A percentile compares a stretch with the other conserved stretches of the same genome.
phyloP scores from a whole-genome alignment of 768 basidiomycete species.

The Artomyces pyxidatus region DNA sequence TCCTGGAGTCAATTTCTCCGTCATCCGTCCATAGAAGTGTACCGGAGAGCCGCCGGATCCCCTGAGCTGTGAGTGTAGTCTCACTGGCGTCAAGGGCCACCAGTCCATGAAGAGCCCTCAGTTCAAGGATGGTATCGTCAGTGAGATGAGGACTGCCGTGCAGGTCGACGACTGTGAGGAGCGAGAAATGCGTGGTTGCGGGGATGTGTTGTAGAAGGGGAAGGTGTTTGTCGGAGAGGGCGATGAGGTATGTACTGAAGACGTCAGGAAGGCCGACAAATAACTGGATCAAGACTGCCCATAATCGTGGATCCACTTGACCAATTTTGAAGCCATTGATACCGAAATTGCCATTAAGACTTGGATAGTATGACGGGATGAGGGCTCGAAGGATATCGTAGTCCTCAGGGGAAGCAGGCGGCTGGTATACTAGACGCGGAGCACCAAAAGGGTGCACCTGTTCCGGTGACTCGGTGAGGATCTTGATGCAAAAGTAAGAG shows the following conservation, averaged over 20 bases:
- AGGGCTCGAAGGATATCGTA: constrained; percentile 34
- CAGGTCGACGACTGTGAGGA: constrained; percentile 58
- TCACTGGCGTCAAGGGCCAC: constrained; percentile 57
- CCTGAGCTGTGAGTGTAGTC: constrained; percentile 43
- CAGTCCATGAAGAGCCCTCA: constrained; percentile 47
- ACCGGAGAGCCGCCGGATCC: constrained; percentile 43
- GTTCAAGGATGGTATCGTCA: constrained; percentile 44
- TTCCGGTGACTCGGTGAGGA: constrained; percentile 37
- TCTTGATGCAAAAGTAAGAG: constrained; percentile 39
- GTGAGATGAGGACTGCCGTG: constrained; percentile 45
- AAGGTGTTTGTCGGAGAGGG: constrained; percentile 46
- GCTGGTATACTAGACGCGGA: constrained; percentile 30
- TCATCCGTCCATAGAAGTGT: constrained; percentile 34
- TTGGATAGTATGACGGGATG: constrained; percentile 23
- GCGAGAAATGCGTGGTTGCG: constrained; percentile 46
- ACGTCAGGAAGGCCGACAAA: constrained; percentile 42
- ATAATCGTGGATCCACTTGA: constrained; percentile 46
- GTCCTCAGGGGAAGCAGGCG: constrained; percentile 14
- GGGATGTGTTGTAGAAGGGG: constrained; percentile 51
- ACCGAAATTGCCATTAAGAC: background rate
- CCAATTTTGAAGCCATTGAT: constrained; percentile 13
- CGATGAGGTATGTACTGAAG: constrained; percentile 35
- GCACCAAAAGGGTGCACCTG: constrained; percentile 30
- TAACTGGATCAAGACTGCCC: constrained; percentile 55
- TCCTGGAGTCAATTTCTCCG: constrained; percentile 15